Evolutionary conservation across 768 basidiomycete genomes (phyloP).

Genomic region (Termitomyces sp.): DNA sequence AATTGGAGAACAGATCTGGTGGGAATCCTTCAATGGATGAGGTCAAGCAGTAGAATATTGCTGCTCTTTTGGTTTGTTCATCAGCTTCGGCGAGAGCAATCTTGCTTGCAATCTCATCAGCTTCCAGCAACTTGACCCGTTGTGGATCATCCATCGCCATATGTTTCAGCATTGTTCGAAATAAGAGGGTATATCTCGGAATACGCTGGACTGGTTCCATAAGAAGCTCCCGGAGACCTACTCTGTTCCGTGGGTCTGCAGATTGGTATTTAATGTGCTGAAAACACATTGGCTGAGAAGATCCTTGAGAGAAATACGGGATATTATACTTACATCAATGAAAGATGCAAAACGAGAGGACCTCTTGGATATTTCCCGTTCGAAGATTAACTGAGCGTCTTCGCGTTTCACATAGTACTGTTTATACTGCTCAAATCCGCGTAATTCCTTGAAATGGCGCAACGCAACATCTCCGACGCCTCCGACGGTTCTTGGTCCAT

Average conservation of each 20-base stretch:
- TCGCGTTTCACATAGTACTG: constrained; percentile 91
- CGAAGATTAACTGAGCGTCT: constrained; percentile 86
- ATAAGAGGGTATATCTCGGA: constrained; percentile 89
- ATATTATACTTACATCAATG: constrained; percentile 65
- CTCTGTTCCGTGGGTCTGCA: constrained; percentile 68
- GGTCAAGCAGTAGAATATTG: constrained; percentile 81
- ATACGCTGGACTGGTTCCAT: constrained; percentile 98
- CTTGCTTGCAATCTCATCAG: constrained; percentile 81
- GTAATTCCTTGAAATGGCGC: constrained; percentile 78
- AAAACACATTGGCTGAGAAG: constrained; percentile 6
- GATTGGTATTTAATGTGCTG: constrained; percentile 87
- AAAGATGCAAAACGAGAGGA: constrained; percentile 80
- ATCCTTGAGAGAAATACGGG: not conserved
- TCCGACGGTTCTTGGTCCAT: constrained; percentile 48
- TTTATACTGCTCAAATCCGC: constrained; percentile 87
- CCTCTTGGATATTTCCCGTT: constrained; percentile 74
- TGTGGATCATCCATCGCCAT: constrained; percentile 79
- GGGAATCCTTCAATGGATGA: constrained; percentile 90
- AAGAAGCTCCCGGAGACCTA: constrained; percentile 85
- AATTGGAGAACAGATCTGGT: constrained; percentile 82
- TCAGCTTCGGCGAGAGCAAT: constrained; percentile 92
- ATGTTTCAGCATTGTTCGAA: constrained; percentile 88
- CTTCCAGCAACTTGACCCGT: constrained; percentile 72
- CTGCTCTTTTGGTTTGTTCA: constrained; percentile 85
- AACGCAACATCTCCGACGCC: constrained; percentile 83